Evolutionary conservation across 129 eudicot genomes (phyloP).

Genomic region (Flaveria sonorensis): DNA sequence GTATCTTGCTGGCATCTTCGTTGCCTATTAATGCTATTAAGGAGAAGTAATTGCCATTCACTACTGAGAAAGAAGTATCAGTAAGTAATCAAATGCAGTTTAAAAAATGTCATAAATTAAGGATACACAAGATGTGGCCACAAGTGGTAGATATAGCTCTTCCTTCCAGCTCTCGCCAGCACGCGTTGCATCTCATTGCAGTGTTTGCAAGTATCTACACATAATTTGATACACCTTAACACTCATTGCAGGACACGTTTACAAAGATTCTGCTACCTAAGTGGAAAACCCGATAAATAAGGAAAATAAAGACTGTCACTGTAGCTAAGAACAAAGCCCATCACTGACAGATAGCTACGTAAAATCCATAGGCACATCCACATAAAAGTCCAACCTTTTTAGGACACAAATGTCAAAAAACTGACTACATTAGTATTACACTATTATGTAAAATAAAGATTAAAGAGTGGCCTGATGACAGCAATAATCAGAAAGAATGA

Average conservation of each 20-base stretch:
- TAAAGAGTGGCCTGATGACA: constrained; percentile 15
- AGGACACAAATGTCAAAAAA: background rate
- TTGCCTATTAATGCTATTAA: constrained; percentile 61
- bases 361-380: constrained; percentile 11
- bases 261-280: background rate
- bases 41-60: constrained; percentile 31
- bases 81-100: background rate
- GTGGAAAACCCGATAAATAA: background rate
- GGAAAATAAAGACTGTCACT: constrained; percentile 1
- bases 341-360: constrained; percentile 7
- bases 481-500: background rate
- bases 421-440: background rate
- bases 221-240: constrained; percentile 20
- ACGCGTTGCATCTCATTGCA: constrained; percentile 94
- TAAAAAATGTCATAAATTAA: constrained; percentile 22
- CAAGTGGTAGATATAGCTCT: constrained; percentile 80
- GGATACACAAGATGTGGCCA: constrained; percentile 93
- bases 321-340: constrained; percentile 6
- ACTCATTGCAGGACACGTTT: constrained; percentile 13
- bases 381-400: constrained; percentile 9
- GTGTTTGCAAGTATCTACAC: constrained; percentile 30
- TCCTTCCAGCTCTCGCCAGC: constrained; percentile 98
- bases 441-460: background rate
- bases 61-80: constrained; percentile 23
- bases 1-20: constrained; percentile 89